Base-by-base conservation (phyloP, 495 filamentous ascomycete genomes). In the Hyaloscypha variabilis region DNA sequence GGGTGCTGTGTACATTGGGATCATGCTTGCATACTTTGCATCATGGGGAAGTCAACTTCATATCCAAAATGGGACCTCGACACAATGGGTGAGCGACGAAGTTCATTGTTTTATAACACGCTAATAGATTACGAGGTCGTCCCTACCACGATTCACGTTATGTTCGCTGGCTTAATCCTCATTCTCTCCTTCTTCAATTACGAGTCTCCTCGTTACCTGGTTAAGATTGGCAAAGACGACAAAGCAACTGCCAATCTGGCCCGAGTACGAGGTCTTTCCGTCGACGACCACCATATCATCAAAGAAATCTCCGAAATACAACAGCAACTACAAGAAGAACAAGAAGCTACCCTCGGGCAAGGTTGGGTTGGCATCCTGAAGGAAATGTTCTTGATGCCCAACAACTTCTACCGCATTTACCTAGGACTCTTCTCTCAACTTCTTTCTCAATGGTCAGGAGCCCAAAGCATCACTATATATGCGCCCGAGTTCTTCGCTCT, bases 101-200 rank as follows among this genome's bases (percentile, higher is more conserved):
- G 8, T 59, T 68, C 59, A 64, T 24, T 10, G 5, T n/a, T 24
- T 8, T 59, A 8, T 4, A 31, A 25, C 21, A 42, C 13, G 24
- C 42, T 63, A 28, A 63, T 8, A 34, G 31, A 61, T 10, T 17
- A 63, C 1, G 2, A 64, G 83, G 77, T 80, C 4, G 83, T 89
- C n/a, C 88, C 89, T 0, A 90, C 85, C 6, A 87, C 85, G 64
- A 75, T 90, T 23, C 89, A 93, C 62, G 83, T 93, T 74, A 89
- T 91, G 50, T 91, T 91, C 69, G 87, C 88, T 6, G 81, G 85
- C 1, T 72, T 91, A 25, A 87, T 91, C 71, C 82, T 88, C 68
- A 62, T 84, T 53, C 79, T 90, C 25, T 86, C 87, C 4, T 87
- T 91, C 72, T 77, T 89, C 56, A 59, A 75, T n/a, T 63, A 68